These are phyloP conservation scores for Pestalotiopsis sp. DNA, from an alignment of 2,329 filamentous ascomycete genomes.

Conservation along the genomic window DNA sequence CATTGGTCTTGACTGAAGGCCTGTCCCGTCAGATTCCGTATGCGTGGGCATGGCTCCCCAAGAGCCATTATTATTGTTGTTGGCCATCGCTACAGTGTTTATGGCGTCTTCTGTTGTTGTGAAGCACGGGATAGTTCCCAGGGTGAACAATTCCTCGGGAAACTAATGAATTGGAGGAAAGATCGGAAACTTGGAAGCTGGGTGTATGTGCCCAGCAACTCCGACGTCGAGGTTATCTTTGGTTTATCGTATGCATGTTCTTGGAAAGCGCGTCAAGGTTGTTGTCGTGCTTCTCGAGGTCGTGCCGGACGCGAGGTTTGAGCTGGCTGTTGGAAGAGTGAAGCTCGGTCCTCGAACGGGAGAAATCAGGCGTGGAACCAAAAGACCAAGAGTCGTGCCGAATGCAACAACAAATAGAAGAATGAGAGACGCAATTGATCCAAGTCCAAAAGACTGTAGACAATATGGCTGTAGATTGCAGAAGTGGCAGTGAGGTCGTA, in stretches of 20 bases:
- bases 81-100: constrained; percentile 24
- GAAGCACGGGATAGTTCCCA: neutral
- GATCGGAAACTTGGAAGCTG: neutral
- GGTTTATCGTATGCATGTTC: constrained; percentile 1
- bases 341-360: neutral
- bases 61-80: constrained; percentile 22
- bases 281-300: constrained; percentile 4
- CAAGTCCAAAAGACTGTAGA: neutral
- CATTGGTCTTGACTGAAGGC: constrained; percentile 65
- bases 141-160: no score
- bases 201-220: neutral
- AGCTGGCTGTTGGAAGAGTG: neutral
- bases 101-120: neutral
- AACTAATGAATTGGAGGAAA: neutral
- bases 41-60: constrained; percentile 27
- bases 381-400: neutral
- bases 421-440: neutral
- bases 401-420: neutral
- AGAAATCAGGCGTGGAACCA: neutral
- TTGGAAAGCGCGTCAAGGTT: constrained; percentile 3
- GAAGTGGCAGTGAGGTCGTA: neutral
- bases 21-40: constrained; percentile 42
- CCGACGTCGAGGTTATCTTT: neutral
- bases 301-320: neutral
- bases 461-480: neutral